Percentiles rank a stretch among this genome's conserved stretches.
phyloP scores from a whole-genome alignment of 768 basidiomycete genomes.

The Lentinula sp. region DNA sequence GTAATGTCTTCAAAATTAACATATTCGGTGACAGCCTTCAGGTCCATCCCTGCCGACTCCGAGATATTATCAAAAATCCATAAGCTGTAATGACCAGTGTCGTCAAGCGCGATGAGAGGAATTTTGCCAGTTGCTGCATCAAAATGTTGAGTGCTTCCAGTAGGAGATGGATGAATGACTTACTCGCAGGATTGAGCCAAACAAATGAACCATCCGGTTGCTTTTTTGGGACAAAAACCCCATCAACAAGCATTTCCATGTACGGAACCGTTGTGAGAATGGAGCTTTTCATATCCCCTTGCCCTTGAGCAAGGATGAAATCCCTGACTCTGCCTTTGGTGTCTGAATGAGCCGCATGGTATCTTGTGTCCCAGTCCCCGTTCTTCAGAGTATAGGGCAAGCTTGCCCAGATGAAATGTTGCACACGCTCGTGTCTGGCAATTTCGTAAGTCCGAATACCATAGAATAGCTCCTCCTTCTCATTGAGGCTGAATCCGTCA shows the following conservation, averaged over 20 bases:
- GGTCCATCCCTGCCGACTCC: background rate
- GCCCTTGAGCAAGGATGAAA: background rate
- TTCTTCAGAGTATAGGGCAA: background rate
- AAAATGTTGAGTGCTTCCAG: background rate
- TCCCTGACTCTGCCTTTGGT: background rate
- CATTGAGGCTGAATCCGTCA: slow-evolving; percentile 34
- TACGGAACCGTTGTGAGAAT: background rate
- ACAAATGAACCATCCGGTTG: background rate
- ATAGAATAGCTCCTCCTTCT: slow-evolving; percentile 23
- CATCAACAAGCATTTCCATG: background rate
- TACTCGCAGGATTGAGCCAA: background rate
- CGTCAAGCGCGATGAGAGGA: background rate
- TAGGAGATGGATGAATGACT: background rate
- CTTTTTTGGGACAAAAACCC: background rate
- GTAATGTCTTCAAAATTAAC: background rate
- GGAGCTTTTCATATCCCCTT: background rate
- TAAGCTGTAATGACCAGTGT: background rate
- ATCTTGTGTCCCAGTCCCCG: background rate
- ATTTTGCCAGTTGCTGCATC: background rate
- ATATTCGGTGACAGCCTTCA: background rate
- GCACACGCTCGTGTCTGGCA: background rate
- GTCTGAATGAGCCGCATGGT: background rate
- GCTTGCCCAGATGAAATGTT: background rate
- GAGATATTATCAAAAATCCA: background rate
- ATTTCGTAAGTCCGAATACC: background rate